Base-by-base conservation (phyloP, 805 yeast genomes). In the Wickerhamiella hasegawae region DNA sequence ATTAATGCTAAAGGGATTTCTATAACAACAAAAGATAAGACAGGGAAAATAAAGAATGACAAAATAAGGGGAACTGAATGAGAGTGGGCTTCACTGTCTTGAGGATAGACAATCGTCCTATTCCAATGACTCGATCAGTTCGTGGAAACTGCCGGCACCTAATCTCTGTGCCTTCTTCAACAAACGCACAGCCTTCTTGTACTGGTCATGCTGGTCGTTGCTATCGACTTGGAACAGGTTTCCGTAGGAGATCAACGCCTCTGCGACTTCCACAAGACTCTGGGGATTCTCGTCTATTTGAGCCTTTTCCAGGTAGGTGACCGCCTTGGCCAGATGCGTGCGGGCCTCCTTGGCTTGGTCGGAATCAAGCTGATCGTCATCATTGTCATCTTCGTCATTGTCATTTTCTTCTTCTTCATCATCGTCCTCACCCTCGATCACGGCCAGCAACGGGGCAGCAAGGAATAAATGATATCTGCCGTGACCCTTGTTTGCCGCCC, bases 211-310 rank as follows among this genome's bases (percentile, higher is more conserved):
- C 57, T 83, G 94, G 29, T 75, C 78, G 23, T 60, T 58, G 34
- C 76, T 64, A 19, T 76, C 83, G 18, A 69, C 58, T 6, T 75
- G 80, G 40, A 67, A 63, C 34, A 84, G 52, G 46, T 84, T 85
- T 12, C 85, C 95, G 45, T 80, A 58, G 12, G 78, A 70, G 24
- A 87, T 81, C 48, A 71, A 62, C 1, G 93, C 85, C 54, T 87
- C 97, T 1, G 95, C 94, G 31, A 79, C 66, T 48, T 72, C 69
- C 10, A 76, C 93, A 81, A 87, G 78, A 4, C 78, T 64, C 39
- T 75, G 76, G 0, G 93, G 92, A 28, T 77, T 82, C 31, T 75
- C 80, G 15, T 71, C 73, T 34, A 72, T 72, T 52, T 75, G 70
- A 0, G 84, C 76, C 36, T 61, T 57, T 36, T 62, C 55, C 36